Percentiles rank a stretch among this genome's conserved stretches.
phyloP scores from a whole-genome alignment of 1,284 basidiomycete genomes.

The Albatrellus sp. region DNA sequence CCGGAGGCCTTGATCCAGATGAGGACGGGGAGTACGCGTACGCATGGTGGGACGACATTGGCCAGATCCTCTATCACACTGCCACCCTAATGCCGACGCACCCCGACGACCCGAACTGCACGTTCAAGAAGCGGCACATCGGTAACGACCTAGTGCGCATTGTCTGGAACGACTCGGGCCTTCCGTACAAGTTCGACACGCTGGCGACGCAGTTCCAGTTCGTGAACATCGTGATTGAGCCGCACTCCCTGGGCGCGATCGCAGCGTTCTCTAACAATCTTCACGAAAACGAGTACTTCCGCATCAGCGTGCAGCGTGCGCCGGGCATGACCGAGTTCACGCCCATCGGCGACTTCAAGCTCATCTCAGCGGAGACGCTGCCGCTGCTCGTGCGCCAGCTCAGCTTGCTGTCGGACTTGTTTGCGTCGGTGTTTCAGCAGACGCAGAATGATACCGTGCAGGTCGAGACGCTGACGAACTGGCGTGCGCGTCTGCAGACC shows the following conservation, averaged over 20 bases:
- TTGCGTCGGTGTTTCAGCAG: conserved; percentile 71
- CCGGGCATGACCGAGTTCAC: conserved; percentile 85
- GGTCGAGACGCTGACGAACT: conserved; percentile 80
- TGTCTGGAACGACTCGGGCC: conserved; percentile 93
- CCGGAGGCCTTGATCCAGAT: conserved; percentile 81
- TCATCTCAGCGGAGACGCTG: conserved; percentile 77
- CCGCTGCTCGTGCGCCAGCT: conserved; percentile 80
- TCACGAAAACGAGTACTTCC: conserved; percentile 87
- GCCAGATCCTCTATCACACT: conserved; percentile 91
- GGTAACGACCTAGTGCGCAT: conserved; percentile 94
- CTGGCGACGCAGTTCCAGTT: conserved; percentile 92
- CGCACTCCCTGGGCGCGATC: conserved; percentile 78
- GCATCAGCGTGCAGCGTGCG: conserved; percentile 77
- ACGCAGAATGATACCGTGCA: conserved; percentile 58
- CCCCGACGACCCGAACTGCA: conserved; percentile 54
- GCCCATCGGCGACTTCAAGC: conserved; percentile 84
- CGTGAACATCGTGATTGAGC: conserved; percentile 94
- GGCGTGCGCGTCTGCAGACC: conserved; percentile 69
- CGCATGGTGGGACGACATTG: conserved; percentile 98
- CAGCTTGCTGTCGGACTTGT: conserved; percentile 78
- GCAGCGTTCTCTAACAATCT: conserved; percentile 67
- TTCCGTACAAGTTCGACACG: conserved; percentile 84
- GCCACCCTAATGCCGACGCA: conserved; percentile 93
- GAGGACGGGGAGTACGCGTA: conserved; percentile 92
- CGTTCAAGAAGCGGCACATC: conserved; percentile 85